Base-by-base conservation (phyloP, 1,284 basidiomycete genomes). In the Ustilago cynodontis region DNA sequence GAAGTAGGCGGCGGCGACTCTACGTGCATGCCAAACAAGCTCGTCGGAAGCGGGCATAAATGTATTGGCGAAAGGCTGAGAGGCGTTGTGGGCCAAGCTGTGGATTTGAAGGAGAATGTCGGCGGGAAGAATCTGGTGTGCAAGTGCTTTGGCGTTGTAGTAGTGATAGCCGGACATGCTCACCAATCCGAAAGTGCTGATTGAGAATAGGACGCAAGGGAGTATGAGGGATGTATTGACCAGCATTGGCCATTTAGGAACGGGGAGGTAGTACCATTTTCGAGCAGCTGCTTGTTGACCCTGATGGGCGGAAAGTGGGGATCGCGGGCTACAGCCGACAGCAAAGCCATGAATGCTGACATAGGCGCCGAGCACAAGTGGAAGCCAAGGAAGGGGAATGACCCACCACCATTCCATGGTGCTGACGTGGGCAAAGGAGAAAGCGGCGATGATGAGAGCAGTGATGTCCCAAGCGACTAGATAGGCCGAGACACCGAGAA, bases 371-470 rank as follows among this genome's bases (percentile, higher is more conserved):
- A 45, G 13, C 7, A 60, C 56, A 3, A 71, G 29, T 4, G 70
- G 59, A 35, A 52, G 16, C 64, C 66, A 75, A 6, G 72, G 72
- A 9, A 62, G 26, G n/a, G 72, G 72, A n/a, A 66, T 43, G 16
- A 70, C 18, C 66, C 72, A 75, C 51, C 45, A 55, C 63, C 63
- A 70, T n/a, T 59, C 39, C 20, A 68, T 29, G 7, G 28, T 13
- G 5, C 50, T 28, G 0, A 24, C 10, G 8, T 49, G 20, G 9
- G 45, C 29, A 35, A 37, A 65, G 6, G 53, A 49, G n/a, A 59
- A 54, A 2, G 14, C 24, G 2, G 37, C 31, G 2, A 58, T 24
- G 7, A 29, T 31, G 14, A 65, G 18, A 10, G 59, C 58, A 8
- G 20, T 14, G 7, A 49, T n/a, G 6, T 39, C 51, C 62, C 62